Evolutionary conservation across 1,284 basidiomycete genomes (phyloP), one percentile per base, ranked within the genome.

Genomic region (Rhodofomes roseus): DNA sequence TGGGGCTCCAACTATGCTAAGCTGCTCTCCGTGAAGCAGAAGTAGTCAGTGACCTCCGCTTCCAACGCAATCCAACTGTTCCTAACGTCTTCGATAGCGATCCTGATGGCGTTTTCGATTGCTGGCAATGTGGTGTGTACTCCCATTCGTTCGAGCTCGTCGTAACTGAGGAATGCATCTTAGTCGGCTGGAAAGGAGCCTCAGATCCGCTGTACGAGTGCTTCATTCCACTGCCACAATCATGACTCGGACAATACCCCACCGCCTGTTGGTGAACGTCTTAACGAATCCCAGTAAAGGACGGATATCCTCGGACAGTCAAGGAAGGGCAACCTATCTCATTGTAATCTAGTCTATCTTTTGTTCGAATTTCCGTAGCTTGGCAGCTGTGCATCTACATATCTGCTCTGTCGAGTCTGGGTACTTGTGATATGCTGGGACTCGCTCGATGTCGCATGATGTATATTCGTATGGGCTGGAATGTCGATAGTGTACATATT

Each of bases 51-150:
- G 44, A n/a, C 52, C 53, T 16, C 11, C 55, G 29, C 11, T 48
- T 23, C 39, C 46, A 56, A 18, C 29, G 6, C 37, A 53, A 57
- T 25, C 69, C 34, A 22, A 23, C n/a, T 29, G 31, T 43, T 59
- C 20, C 39, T 22, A 29, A 50, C 22, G 20, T 22, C 51, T 4
- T n/a, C n/a, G 34, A 9, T 60, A 84, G 83, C 67, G 84, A 86
- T 66, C 83, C 83, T 20, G 61, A 78, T 22, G 74, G 76, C 23
- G 66, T 85, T 22, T 69, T 86, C 18, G 81, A 85, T 65, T 85
- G 84, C 65, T 86, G 83, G 83, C 81, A 83, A 59, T 85, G 84
- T 65, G 81, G 82, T 84, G 56, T 67, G 80, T 73, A 11, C 9
- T 2, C 31, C 43, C 3, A 2, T 11, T 44, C n/a, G 18, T 18